Conservation (phyloP, 257 asterid genomes). For the Avicennia marina region DNA sequence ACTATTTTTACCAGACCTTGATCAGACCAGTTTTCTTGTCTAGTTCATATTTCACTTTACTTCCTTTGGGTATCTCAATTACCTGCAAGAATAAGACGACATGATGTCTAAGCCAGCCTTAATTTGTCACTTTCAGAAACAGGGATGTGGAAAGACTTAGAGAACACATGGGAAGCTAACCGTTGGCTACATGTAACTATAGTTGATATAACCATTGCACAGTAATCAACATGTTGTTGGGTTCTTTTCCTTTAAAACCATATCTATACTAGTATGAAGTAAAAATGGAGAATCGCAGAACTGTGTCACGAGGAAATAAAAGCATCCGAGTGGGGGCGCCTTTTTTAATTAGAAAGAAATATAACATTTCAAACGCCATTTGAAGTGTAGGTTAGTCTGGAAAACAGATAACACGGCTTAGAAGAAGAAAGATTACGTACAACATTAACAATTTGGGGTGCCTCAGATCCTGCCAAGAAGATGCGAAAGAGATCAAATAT, state of each 20-base stretch:
- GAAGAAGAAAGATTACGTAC: slow-evolving; percentile 23
- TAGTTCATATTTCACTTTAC: slow-evolving; percentile 58
- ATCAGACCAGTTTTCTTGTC: slow-evolving; percentile 65
- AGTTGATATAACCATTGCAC: no score
- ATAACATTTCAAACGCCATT: no score
- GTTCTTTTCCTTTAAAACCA: no score
- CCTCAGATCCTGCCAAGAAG: slow-evolving; percentile 49
- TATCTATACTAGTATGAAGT: no score
- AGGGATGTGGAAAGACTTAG: neutral
- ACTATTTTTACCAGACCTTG: slow-evolving; percentile 29
- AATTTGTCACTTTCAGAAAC: neutral
- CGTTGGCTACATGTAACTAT: no score
- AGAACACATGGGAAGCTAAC: neutral
- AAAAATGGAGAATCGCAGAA: no score
- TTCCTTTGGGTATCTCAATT: slow-evolving; percentile 54
- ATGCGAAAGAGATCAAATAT: neutral
- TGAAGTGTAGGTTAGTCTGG: no score
- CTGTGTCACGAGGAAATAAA: no score
- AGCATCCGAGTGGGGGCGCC: no score
- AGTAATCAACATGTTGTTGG: no score
- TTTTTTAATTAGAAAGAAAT: no score
- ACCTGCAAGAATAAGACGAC: slow-evolving; percentile 29
- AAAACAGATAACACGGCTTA: no score
- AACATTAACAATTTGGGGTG: slow-evolving; percentile 50
- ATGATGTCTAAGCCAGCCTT: neutral